Percentiles rank a stretch among this genome's conserved stretches.
phyloP scores from a whole-genome alignment of 2,329 filamentous ascomycete genomes.

The Paraphoma sp. region DNA sequence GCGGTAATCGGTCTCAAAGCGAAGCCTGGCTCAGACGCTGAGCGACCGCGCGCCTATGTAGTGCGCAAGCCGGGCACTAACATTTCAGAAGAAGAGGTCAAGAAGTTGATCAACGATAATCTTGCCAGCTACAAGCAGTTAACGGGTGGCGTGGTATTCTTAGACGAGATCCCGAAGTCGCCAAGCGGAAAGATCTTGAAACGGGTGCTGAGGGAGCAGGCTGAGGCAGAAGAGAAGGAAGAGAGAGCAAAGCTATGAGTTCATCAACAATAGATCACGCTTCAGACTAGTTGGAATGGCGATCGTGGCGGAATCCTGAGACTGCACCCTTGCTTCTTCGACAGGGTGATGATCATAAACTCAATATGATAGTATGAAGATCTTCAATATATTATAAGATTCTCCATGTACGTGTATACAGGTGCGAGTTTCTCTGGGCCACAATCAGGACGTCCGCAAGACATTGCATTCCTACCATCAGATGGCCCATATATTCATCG shows the following conservation, averaged over 20 bases:
- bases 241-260: slow-evolving; percentile 45
- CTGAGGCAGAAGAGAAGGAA: slow-evolving; percentile 37
- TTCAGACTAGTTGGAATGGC: too few relatives aligned
- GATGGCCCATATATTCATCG: too few relatives aligned
- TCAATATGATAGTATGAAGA: too few relatives aligned
- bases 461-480: too few relatives aligned
- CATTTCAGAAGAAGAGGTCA: slow-evolving; percentile 50
- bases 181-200: slow-evolving; percentile 42
- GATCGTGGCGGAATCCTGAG: too few relatives aligned
- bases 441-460: too few relatives aligned
- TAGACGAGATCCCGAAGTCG: slow-evolving; percentile 44
- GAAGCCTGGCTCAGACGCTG: slow-evolving; percentile 44
- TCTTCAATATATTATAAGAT: too few relatives aligned
- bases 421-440: too few relatives aligned
- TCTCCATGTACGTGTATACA: too few relatives aligned
- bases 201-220: slow-evolving; percentile 54
- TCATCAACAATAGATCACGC: background rate
- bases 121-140: slow-evolving; percentile 57
- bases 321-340: too few relatives aligned
- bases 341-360: too few relatives aligned
- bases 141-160: slow-evolving; percentile 55
- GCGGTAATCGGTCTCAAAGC: slow-evolving; percentile 44
- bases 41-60: slow-evolving; percentile 55
- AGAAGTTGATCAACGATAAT: slow-evolving; percentile 46
- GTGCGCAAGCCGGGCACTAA: slow-evolving; percentile 45